A percentile compares a stretch with the other conserved stretches of the same genome.
Evolutionary conservation across 2,329 filamentous ascomycete genomes (phyloP).

Genomic region (Endocalyx cinctus): DNA sequence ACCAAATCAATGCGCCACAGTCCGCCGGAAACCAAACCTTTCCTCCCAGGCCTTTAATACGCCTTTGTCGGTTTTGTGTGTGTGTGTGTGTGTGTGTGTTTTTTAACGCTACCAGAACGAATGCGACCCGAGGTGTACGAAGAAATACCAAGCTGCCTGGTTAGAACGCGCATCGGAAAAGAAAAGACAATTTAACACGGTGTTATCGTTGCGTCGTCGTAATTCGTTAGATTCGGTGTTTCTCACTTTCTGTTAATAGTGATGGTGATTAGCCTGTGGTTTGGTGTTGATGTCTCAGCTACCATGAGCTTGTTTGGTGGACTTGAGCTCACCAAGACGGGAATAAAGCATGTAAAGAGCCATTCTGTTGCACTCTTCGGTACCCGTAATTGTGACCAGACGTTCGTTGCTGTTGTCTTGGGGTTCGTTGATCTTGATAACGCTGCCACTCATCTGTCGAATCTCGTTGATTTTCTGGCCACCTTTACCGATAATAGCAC

Average conservation of each 20-base stretch:
- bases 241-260: slow-evolving; percentile 66
- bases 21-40: background rate
- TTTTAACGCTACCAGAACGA: no score
- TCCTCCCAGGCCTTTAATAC: background rate
- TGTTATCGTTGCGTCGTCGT: slow-evolving; percentile 2
- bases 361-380: slow-evolving; percentile 98
- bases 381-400: slow-evolving; percentile 94
- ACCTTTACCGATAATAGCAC: slow-evolving; percentile 97
- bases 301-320: no score
- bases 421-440: slow-evolving; percentile 99
- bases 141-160: background rate
- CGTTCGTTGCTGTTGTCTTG: slow-evolving; percentile 99
- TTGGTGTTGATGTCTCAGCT: slow-evolving; percentile 4
- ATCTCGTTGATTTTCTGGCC: slow-evolving; percentile 99
- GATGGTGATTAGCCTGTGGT: slow-evolving; percentile 17
- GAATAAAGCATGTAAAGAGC: slow-evolving; percentile 99
- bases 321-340: slow-evolving; percentile 68
- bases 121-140: background rate
- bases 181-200: background rate
- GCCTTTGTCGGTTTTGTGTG: no score
- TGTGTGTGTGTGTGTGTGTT: no score
- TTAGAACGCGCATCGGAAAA: background rate
- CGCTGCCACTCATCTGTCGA: slow-evolving; percentile 89
- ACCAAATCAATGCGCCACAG: no score
- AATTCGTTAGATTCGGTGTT: slow-evolving; percentile 59